Conservation (phyloP, 139 green algal genomes). For the Coelastrella sp. region DNA sequence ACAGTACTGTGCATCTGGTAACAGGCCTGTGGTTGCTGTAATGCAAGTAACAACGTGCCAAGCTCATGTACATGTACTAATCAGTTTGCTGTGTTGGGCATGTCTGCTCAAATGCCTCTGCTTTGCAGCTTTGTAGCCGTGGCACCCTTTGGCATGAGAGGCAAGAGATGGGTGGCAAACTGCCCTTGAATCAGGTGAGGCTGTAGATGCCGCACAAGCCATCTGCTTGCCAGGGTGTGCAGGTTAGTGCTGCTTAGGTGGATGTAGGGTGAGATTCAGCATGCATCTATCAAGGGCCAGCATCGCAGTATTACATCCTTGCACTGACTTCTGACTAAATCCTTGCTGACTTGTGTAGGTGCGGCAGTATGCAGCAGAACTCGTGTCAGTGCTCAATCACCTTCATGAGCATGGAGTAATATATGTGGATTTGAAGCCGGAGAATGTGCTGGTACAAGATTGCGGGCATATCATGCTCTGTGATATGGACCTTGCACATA, state of each 20-base stretch:
- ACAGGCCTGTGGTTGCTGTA: too few relatives aligned
- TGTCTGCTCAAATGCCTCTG: background rate
- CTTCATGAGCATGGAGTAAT: constrained; percentile 52
- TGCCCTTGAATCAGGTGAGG: constrained; percentile 42
- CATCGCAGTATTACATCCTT: too few relatives aligned
- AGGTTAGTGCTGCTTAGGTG: too few relatives aligned
- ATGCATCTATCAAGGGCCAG: too few relatives aligned
- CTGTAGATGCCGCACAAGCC: too few relatives aligned
- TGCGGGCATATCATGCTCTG: constrained; percentile 47
- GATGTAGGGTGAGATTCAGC: too few relatives aligned
- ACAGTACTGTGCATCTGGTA: too few relatives aligned
- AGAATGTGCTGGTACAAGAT: constrained; percentile 57
- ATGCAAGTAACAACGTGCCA: too few relatives aligned
- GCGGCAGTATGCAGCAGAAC: constrained; percentile 40
- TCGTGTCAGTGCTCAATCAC: constrained; percentile 50
- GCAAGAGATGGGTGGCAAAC: constrained; percentile 21
- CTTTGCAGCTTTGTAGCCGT: constrained; percentile 38
- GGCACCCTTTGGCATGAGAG: constrained; percentile 44
- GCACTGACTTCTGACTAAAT: too few relatives aligned
- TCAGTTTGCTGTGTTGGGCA: too few relatives aligned
- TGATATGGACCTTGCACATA: constrained; percentile 44
- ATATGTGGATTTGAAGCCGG: constrained; percentile 63
- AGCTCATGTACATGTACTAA: too few relatives aligned
- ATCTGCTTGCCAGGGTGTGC: too few relatives aligned
- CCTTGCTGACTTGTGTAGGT: constrained; percentile 38